Percentiles rank a stretch among this genome's conserved stretches.
These are phyloP conservation scores for Schizophyllum amplum DNA, from an alignment of 1,284 basidiomycete species.

Conservation along the genomic window DNA sequence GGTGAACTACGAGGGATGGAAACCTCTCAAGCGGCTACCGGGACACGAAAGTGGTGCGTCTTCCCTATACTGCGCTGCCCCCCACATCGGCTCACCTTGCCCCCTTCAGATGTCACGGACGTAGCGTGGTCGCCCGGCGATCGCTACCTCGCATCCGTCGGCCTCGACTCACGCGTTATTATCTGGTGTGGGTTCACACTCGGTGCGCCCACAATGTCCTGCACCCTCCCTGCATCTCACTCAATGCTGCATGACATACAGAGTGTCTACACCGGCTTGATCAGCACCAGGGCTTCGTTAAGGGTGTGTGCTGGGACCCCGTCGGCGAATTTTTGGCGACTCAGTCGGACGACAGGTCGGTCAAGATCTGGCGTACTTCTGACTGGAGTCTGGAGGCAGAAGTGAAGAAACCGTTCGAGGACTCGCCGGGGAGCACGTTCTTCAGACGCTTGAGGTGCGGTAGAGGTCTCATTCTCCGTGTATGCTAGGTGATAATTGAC, in stretches of 20 bases:
- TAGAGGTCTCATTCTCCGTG: too few species aligned
- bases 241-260: too few species aligned
- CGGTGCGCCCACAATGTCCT: too few species aligned
- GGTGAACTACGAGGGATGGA: conserved; percentile 97
- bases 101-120: conserved; percentile 79
- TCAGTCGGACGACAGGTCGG: conserved; percentile 93
- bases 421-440: conserved; percentile 93
- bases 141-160: conserved; percentile 89
- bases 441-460: conserved; percentile 83
- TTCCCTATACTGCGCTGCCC: neutral
- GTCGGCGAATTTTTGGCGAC: conserved; percentile 94
- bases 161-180: conserved; percentile 84
- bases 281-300: conserved; percentile 93
- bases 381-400: conserved; percentile 86
- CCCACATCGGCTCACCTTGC: conserved; percentile 2
- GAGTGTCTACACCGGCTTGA: conserved; percentile 64
- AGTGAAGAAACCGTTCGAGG: conserved; percentile 85
- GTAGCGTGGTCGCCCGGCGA: conserved; percentile 93
- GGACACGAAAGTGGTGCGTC: conserved; percentile 85
- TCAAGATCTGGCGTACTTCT: conserved; percentile 93
- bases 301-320: conserved; percentile 98
- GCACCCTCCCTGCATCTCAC: too few species aligned
- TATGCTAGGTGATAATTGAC: too few species aligned
- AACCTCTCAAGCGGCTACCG: conserved; percentile 82
- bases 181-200: conserved; percentile 91